phyloP scores from a whole-genome alignment of 495 filamentous ascomycete genomes.

The Neohortaea acidophila region DNA sequence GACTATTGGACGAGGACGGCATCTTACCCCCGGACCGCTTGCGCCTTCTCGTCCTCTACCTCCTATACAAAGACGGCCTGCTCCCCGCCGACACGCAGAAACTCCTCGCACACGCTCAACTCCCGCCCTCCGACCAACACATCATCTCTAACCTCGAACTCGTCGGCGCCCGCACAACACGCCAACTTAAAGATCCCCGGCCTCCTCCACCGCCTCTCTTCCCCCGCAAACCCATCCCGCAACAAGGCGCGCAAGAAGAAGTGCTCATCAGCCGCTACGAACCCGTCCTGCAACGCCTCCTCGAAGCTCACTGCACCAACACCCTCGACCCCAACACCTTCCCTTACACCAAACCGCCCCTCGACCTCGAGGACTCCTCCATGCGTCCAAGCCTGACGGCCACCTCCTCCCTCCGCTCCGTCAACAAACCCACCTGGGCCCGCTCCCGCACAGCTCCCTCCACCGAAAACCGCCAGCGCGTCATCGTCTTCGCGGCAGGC shows the following conservation, averaged over 20 bases:
- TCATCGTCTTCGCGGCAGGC: constrained; percentile 92
- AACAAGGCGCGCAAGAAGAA: constrained; percentile 34
- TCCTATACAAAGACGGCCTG: constrained; percentile 78
- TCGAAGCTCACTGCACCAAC: constrained; percentile 49
- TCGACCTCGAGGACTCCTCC: constrained; percentile 37
- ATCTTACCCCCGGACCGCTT: constrained; percentile 58
- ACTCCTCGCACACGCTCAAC: constrained; percentile 66
- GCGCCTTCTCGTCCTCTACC: constrained; percentile 67
- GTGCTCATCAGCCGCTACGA: constrained; percentile 46
- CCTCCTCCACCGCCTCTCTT: constrained; percentile 52
- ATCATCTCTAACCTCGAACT: constrained; percentile 65
- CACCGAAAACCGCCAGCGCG: constrained; percentile 70
- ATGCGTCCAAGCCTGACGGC: constrained; percentile 44
- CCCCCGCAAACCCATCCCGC: constrained; percentile 38
- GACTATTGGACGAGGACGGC: constrained; percentile 66
- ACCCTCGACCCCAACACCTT: constrained; percentile 46
- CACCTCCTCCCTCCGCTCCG: constrained; percentile 65
- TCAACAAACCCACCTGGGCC: constrained; percentile 93
- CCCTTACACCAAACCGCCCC: constrained; percentile 67
- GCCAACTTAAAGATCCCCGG: constrained; percentile 60
- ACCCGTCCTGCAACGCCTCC: constrained; percentile 34
- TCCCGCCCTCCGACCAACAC: constrained; percentile 56
- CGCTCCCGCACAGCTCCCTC: constrained; percentile 36
- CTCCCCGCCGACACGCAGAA: constrained; percentile 72
- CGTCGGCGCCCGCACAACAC: constrained; percentile 61